These are phyloP conservation scores for Mycosarcoma mackinlayi DNA, from an alignment of 1,284 basidiomycete genomes.

Conservation along the genomic window DNA sequence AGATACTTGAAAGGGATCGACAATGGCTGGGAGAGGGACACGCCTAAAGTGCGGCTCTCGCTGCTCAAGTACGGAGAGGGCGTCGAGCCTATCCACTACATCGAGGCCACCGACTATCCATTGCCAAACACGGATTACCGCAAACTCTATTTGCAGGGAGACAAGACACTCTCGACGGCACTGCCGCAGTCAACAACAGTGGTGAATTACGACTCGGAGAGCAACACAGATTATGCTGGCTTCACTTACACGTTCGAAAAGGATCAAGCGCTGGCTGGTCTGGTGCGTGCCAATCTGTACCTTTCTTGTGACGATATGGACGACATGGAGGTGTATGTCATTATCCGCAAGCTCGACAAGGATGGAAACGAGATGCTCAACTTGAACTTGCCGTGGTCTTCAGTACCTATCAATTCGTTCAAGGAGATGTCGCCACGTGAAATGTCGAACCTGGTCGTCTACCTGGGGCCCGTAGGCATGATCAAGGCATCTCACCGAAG, in stretches of 20 bases:
- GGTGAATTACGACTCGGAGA: slow-evolving; percentile 10
- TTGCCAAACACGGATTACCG: slow-evolving; percentile 1
- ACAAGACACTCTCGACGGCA: not conserved
- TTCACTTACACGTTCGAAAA: slow-evolving; percentile 7
- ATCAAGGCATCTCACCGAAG: slow-evolving; percentile 8
- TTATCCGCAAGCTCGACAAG: slow-evolving; percentile 14
- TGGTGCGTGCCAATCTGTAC: slow-evolving; percentile 4
- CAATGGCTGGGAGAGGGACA: slow-evolving; percentile 13
- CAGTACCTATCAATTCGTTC: slow-evolving; percentile 2
- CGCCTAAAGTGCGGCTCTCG: slow-evolving; percentile 3
- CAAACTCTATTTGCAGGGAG: not conserved
- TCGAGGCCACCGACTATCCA: slow-evolving; percentile 4
- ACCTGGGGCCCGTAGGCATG: slow-evolving; percentile 6
- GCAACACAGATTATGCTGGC: not conserved
- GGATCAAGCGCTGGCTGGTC: not conserved
- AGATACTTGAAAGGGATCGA: slow-evolving; percentile 6
- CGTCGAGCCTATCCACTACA: slow-evolving; percentile 2
- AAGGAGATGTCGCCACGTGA: slow-evolving; percentile 8
- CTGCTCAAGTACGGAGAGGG: slow-evolving; percentile 8
- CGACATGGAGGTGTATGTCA: slow-evolving; percentile 13
- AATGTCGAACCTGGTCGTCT: slow-evolving; percentile 2
- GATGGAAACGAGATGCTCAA: slow-evolving; percentile 10
- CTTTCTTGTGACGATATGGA: slow-evolving; percentile 3
- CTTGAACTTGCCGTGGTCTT: slow-evolving; percentile 5
- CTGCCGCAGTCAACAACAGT: not conserved